Percentiles rank a stretch among this genome's conserved stretches.
Conservation (phyloP, 2,329 filamentous ascomycete species). For the Orbilia quercus region DNA sequence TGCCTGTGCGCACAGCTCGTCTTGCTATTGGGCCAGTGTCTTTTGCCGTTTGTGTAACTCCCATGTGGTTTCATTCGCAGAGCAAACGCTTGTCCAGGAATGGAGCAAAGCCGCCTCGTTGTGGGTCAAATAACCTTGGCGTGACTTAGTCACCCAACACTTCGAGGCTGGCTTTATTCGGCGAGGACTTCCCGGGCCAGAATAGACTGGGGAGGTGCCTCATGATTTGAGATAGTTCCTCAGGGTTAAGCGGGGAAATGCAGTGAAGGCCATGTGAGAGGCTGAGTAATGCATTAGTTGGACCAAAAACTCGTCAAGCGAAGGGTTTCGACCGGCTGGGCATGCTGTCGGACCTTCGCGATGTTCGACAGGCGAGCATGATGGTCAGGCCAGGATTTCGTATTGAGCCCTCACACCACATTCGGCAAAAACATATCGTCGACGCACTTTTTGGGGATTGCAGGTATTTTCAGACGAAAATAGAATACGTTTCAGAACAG, state of each 20-base stretch:
- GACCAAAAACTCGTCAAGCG: constrained; percentile 7
- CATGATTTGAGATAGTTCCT: constrained; percentile 51
- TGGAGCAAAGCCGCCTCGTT: constrained; percentile 18
- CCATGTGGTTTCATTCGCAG: constrained; percentile 44
- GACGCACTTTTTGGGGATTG: neutral
- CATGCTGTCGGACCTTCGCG: constrained; percentile 29
- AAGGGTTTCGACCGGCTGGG: constrained; percentile 2
- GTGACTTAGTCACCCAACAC: constrained; percentile 45
- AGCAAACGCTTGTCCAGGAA: constrained; percentile 20
- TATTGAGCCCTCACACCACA: constrained; percentile 19
- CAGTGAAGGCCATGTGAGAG: constrained; percentile 45
- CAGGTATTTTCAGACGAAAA: constrained; percentile 10
- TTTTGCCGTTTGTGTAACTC: constrained; percentile 55
- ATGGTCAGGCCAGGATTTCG: constrained; percentile 14
- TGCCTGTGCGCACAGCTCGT: constrained; percentile 21
- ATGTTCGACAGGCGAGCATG: constrained; percentile 22
- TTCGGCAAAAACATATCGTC: constrained; percentile 39
- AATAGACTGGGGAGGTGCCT: constrained; percentile 36
- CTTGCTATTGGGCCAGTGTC: constrained; percentile 32
- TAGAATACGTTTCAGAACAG: constrained; percentile 25
- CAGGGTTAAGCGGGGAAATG: constrained; percentile 34
- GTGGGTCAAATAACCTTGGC: neutral
- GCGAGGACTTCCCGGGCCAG: constrained; percentile 41
- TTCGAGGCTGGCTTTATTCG: constrained; percentile 17
- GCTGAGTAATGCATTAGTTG: constrained; percentile 47